These are phyloP conservation scores for Pythium chondricola DNA, from an alignment of 352 stramenopile species.

Conservation along the genomic window DNA sequence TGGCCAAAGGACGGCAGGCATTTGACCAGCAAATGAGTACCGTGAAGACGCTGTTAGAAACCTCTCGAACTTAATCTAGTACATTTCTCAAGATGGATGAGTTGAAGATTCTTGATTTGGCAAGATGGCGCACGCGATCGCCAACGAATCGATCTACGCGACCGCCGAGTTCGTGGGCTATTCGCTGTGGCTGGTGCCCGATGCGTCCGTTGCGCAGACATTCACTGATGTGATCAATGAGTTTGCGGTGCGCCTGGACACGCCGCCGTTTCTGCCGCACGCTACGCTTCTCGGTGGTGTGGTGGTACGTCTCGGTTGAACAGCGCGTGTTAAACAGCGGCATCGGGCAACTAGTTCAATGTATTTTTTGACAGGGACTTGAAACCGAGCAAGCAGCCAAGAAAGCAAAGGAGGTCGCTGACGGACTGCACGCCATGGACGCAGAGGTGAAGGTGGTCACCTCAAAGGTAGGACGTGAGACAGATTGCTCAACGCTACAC, in stretches of 20 bases:
- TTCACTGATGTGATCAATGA: constrained; percentile 30
- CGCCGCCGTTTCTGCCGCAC: constrained; percentile 42
- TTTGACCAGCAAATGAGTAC: constrained; percentile 48
- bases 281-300: constrained; percentile 54
- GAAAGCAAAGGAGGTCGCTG: constrained; percentile 32
- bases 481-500: background rate
- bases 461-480: constrained; percentile 41
- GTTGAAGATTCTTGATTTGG: too few species aligned
- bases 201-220: constrained; percentile 10
- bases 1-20: constrained; percentile 37
- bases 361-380: constrained; percentile 19
- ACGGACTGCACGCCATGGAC: constrained; percentile 23
- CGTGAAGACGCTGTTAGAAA: constrained; percentile 57
- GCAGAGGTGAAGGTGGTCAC: constrained; percentile 32
- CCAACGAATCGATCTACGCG: constrained; percentile 23
- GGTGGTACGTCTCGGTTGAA: constrained; percentile 17
- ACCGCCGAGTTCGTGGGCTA: constrained; percentile 43
- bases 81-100: constrained; percentile 12
- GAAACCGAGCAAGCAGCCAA: constrained; percentile 16
- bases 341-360: too few species aligned
- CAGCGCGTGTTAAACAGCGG: too few species aligned
- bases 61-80: constrained; percentile 19
- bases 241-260: constrained; percentile 30
- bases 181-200: constrained; percentile 52
- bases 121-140: background rate